Percentiles rank a stretch among this genome's conserved stretches.
phyloP scores from a whole-genome alignment of 192 early-diverging fungal genomes.

The Coemansia sp. region DNA sequence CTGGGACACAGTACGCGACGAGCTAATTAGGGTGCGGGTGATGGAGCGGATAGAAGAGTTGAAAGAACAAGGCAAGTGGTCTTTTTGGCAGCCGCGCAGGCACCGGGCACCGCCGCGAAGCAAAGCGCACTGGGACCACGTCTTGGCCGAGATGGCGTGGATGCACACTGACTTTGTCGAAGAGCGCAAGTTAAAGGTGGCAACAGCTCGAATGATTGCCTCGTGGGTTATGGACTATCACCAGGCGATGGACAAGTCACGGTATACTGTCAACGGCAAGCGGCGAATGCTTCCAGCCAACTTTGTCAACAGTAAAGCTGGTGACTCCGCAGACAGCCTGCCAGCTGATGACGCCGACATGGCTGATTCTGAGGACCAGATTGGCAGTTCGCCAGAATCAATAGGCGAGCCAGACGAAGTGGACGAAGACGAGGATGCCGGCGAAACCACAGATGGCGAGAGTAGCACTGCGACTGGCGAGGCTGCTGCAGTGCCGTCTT shows the following conservation, averaged over 20 bases:
- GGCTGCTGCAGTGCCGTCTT: neutral
- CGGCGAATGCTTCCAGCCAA: constrained; percentile 15
- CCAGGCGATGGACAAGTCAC: constrained; percentile 40
- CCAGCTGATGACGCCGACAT: neutral
- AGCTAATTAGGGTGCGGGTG: constrained; percentile 42
- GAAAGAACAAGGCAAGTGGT: constrained; percentile 51
- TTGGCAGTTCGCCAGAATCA: neutral
- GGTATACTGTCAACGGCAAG: constrained; percentile 34
- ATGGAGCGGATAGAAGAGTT: constrained; percentile 55
- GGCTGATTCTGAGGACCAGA: neutral
- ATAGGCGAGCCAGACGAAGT: neutral
- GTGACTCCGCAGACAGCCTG: neutral
- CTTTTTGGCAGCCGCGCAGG: constrained; percentile 53
- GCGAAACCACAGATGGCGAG: neutral
- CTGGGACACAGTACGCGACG: constrained; percentile 53
- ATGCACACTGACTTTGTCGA: constrained; percentile 55
- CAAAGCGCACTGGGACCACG: constrained; percentile 57
- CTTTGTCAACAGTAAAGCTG: constrained; percentile 8
- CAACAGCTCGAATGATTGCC: constrained; percentile 38
- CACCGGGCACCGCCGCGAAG: constrained; percentile 53
- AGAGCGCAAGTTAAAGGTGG: constrained; percentile 50
- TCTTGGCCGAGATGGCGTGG: constrained; percentile 56
- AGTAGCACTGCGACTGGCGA: constrained; percentile 1
- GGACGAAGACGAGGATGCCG: neutral
- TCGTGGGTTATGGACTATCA: constrained; percentile 58